Evolutionary conservation across 805 yeast species (phyloP).

Genomic region (Saturnispora bothae): DNA sequence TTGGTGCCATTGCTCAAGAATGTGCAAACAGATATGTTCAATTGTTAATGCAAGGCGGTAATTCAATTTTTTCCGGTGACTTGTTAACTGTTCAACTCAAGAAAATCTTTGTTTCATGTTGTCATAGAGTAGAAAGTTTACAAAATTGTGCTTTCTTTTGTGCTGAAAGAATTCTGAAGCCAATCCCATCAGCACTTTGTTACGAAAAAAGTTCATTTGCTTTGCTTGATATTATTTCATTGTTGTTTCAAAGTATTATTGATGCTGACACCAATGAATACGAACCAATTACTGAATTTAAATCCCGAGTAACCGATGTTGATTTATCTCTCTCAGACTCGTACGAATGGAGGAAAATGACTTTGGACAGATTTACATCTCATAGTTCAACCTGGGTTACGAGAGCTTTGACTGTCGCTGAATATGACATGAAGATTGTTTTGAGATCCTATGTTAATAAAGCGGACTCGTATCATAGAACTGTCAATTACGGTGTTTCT

Average conservation of each 20-base stretch:
- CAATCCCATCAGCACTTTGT: slow-evolving; percentile 71
- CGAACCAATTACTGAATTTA: slow-evolving; percentile 68
- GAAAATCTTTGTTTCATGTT: slow-evolving; percentile 54
- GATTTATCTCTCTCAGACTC: slow-evolving; percentile 60
- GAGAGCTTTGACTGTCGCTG: slow-evolving; percentile 44
- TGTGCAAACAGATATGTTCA: slow-evolving; percentile 48
- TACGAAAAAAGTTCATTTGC: slow-evolving; percentile 65
- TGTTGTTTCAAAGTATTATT: slow-evolving; percentile 66
- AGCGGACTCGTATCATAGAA: slow-evolving; percentile 18
- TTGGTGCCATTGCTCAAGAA: slow-evolving; percentile 54
- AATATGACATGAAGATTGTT: slow-evolving; percentile 67
- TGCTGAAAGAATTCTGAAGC: slow-evolving; percentile 54
- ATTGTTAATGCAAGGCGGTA: slow-evolving; percentile 42
- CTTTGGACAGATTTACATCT: slow-evolving; percentile 48
- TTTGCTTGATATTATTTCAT: slow-evolving; percentile 66
- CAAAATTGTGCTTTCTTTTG: slow-evolving; percentile 75
- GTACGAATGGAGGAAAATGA: slow-evolving; percentile 59
- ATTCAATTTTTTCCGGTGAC: slow-evolving; percentile 44
- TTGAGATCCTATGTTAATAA: slow-evolving; percentile 64
- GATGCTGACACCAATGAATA: slow-evolving; percentile 81
- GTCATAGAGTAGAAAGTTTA: slow-evolving; percentile 64
- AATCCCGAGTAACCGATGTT: slow-evolving; percentile 34
- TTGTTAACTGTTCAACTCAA: slow-evolving; percentile 60
- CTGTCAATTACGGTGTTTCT: slow-evolving; percentile 68
- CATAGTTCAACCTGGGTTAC: slow-evolving; percentile 62